Base-by-base conservation (phyloP, 495 filamentous ascomycete genomes). In the Xylaria venustula region DNA sequence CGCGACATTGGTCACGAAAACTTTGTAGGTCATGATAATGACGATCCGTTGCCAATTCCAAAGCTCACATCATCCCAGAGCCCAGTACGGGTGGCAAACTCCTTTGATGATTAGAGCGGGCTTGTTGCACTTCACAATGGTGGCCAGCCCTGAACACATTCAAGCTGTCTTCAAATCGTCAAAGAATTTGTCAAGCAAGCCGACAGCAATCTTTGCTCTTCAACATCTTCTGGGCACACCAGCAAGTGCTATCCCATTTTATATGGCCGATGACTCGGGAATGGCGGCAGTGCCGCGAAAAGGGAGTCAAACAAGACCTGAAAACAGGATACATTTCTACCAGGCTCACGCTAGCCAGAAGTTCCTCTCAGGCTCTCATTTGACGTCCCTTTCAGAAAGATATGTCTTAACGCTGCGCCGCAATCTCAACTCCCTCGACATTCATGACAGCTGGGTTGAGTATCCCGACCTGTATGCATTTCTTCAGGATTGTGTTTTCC, bases 391-490 rank as follows among this genome's bases (percentile, higher is more conserved):
- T 7, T 30, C 7, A 3, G 17, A 47, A 14, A n/a, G 41, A 22
- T 68, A 57, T 25, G 2, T 59, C 7, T 19, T 40, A 1, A 60
- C 34, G 1, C 26, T 68, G 0, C 34, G 51, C 1, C 47, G 19
- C n/a, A 42, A 61, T 48, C 14, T 67, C 1, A 44, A 61, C 12
- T 1, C 34, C 14, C 30, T 63, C 2, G 20, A 48, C 12, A 22
- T 55, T 34, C 17, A 37, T 15, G 22, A 58, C 14, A 56, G 55
- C 6, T 71, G 65, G 65, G 50, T 60, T 17, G 63, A 67, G 7
- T 47, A 55, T 23, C 53, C 64, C 20, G 70, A 72, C 46, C 61
- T 75, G 15, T 67, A 64, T 34, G 11, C 7, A 0, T 65, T 75
- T 53, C 11, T 72, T 1, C 61, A 71, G 32, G 3, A 25, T 3